phyloP scores from a whole-genome alignment of 2,329 filamentous ascomycete species.

The Fusarium humuli region DNA sequence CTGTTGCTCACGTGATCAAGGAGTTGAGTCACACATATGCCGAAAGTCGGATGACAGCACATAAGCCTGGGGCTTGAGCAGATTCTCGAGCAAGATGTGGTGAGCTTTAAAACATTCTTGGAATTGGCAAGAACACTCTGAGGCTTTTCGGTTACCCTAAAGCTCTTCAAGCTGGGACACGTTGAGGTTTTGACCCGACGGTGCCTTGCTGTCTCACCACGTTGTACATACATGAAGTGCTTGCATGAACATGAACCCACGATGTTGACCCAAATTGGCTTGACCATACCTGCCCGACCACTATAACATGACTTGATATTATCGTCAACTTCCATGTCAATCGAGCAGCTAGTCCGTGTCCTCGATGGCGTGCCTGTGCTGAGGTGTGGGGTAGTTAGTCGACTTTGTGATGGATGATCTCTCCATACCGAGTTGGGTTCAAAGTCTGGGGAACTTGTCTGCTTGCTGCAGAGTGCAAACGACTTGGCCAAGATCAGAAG shows the following conservation, averaged over 20 bases:
- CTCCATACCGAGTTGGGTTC: conserved; percentile 31
- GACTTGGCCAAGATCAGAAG: conserved; percentile 10
- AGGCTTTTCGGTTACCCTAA: background rate
- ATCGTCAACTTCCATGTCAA: background rate
- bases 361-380: conserved; percentile 24
- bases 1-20: background rate
- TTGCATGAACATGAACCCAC: conserved; percentile 10
- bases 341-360: conserved; percentile 11
- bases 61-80: background rate
- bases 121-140: background rate
- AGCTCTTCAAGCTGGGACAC: background rate
- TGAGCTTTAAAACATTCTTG: background rate
- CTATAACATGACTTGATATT: background rate
- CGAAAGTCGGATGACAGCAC: conserved; percentile 1
- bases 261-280: background rate
- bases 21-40: background rate
- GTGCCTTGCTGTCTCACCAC: conserved; percentile 5
- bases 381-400: conserved; percentile 37
- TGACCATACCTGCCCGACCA: background rate
- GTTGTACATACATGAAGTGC: conserved; percentile 2
- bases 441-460: conserved; percentile 35
- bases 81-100: background rate
- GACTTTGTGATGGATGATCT: conserved; percentile 19
- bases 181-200: background rate
- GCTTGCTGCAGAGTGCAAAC: conserved; percentile 3